phyloP scores from a whole-genome alignment of 140 eudicot species.

The Ambrosia hybrid region DNA sequence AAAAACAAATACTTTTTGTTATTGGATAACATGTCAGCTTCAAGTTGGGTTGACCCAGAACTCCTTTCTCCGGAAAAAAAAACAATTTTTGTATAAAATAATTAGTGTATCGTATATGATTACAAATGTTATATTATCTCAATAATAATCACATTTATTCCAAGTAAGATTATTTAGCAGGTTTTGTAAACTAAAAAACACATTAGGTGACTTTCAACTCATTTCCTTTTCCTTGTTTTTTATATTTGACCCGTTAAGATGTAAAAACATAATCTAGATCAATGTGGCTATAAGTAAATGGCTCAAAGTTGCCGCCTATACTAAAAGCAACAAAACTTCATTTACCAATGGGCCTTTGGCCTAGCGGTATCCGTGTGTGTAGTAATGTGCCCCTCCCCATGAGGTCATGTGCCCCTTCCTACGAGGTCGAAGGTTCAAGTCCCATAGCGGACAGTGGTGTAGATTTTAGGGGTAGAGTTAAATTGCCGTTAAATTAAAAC shows the following conservation, averaged over 20 bases:
- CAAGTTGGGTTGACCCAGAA: neutral
- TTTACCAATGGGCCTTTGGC: neutral
- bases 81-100: neutral
- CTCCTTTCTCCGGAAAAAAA: neutral
- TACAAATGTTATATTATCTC: neutral
- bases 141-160: neutral
- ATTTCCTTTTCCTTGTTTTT: slow-evolving; percentile 2
- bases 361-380: too few relatives aligned
- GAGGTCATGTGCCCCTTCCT: too few relatives aligned
- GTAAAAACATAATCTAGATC: neutral
- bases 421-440: too few relatives aligned
- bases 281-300: neutral
- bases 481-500: too few relatives aligned
- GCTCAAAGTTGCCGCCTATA: neutral
- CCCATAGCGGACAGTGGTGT: too few relatives aligned
- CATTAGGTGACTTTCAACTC: neutral
- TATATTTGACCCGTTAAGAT: neutral
- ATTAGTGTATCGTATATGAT: neutral
- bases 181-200: neutral
- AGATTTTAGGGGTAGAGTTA: too few relatives aligned
- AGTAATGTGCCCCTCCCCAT: too few relatives aligned
- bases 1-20: neutral
- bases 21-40: neutral
- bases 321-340: neutral
- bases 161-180: slow-evolving; percentile 1